Evolutionary conservation across 2,329 filamentous ascomycete genomes (phyloP).

Genomic region (Thyridium curvatum): DNA sequence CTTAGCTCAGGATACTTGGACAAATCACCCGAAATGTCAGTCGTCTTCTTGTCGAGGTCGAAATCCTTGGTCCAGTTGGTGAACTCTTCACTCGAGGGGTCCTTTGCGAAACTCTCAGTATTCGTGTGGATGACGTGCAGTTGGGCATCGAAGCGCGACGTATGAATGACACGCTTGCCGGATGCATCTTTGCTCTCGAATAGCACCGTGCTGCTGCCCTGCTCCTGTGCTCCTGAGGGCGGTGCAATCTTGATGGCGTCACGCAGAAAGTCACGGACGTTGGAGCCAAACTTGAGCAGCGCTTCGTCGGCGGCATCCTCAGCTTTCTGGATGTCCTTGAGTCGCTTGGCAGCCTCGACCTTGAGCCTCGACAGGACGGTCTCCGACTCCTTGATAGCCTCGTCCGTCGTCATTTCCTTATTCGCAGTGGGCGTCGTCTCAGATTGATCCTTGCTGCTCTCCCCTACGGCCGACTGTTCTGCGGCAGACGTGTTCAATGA

Average conservation of each 20-base stretch:
- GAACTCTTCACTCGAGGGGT: conserved; percentile 72
- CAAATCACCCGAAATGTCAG: conserved; percentile 73
- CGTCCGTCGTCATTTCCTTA: conserved; percentile 31
- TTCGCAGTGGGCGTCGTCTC: conserved; percentile 39
- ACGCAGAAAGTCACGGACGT: conserved; percentile 80
- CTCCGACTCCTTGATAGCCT: conserved; percentile 42
- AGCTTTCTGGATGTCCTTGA: conserved; percentile 84
- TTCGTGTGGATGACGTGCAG: conserved; percentile 91
- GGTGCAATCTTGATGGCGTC: conserved; percentile 88
- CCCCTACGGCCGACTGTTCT: neutral
- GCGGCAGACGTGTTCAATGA: conserved; percentile 48
- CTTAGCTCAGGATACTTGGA: conserved; percentile 82
- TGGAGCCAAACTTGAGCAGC: conserved; percentile 82
- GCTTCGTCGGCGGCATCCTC: conserved; percentile 97
- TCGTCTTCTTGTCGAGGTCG: conserved; percentile 77
- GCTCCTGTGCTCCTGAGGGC: conserved; percentile 44
- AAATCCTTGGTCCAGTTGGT: conserved; percentile 67
- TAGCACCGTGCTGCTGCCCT: conserved; percentile 47
- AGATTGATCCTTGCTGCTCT: neutral
- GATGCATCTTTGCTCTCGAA: conserved; percentile 91
- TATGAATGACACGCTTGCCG: conserved; percentile 90
- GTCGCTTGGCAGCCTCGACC: conserved; percentile 69
- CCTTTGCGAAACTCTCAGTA: conserved; percentile 73
- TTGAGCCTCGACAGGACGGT: conserved; percentile 72
- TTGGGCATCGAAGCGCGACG: conserved; percentile 90